Evolutionary conservation across 2,329 filamentous ascomycete species (phyloP), one percentile per base, ranked within the genome.

Genomic region (Fusarium sarcochroum): DNA sequence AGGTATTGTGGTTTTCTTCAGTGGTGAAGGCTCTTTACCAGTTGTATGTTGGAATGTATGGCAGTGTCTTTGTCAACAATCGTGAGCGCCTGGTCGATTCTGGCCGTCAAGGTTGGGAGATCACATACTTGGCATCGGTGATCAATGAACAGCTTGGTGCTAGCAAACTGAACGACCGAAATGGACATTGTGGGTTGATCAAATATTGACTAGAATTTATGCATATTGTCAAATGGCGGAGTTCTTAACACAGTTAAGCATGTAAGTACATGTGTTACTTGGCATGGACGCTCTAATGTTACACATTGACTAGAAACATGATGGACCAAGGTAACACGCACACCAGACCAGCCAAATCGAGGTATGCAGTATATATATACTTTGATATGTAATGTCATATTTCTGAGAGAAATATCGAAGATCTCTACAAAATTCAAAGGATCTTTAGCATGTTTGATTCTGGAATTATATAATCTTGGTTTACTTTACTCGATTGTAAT

Each of bases 241-340:
- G 10, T 15, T 18, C n/a, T 17, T 20, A 21, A 7, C 25, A 35
- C 11, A 4, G 17, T 27, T 10, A 25, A 23, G 25, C n/a, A 17
- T 21, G n/a, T 20, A 41, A 21, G 18, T 21, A 23, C 18, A 21
- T 40, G 14, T 30, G 14, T 35, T 35, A 18, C 30, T 47, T 21
- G 10, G 17, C 40, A 8, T 37, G 9, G 20, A 23, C 14, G n/a
- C 45, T 57, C 45, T 44, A 13, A 52, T 10, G 59, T 58, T 52
- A 47, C 58, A 40, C 37, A 42, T 23, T 23, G 23, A 42, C 35
- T 15, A 38, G 20, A 38, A 20, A 15, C 30, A 48, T 23, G n/a
- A 18, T 25, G 17, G 37, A 30, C 27, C 9, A 30, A 17, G 21
- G 17, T 42, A 23, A 23, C 23, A 23, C 23, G 23, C 23, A 23